Evolutionary conservation across 2,329 filamentous ascomycete species (phyloP).

Genomic region (Ceratocystis harringtonii): DNA sequence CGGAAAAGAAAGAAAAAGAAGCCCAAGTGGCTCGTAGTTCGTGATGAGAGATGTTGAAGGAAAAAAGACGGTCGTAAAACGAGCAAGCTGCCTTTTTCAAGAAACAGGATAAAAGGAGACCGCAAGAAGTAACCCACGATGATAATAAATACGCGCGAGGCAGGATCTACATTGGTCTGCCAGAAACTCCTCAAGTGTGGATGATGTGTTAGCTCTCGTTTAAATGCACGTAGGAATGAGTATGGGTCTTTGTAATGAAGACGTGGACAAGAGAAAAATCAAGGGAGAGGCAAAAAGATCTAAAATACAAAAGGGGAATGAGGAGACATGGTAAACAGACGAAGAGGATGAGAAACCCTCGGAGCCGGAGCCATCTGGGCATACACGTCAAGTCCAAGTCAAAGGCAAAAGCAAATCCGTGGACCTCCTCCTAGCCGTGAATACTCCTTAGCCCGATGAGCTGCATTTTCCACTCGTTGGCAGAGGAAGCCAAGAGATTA

Average conservation of each 20-base stretch:
- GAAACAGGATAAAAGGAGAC: not conserved
- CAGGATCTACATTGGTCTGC: not conserved
- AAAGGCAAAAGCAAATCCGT: not conserved
- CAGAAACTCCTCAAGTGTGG: not conserved
- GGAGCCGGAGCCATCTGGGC: not conserved
- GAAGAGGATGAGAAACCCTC: not conserved
- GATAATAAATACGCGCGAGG: not conserved
- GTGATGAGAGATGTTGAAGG: not conserved
- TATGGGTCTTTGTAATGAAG: not conserved
- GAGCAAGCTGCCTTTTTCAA: not conserved
- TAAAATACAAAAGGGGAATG: too few relatives aligned
- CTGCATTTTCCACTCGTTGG: not conserved
- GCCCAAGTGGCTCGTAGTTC: too few relatives aligned
- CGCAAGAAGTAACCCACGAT: not conserved
- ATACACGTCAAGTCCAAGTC: not conserved
- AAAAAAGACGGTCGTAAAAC: not conserved
- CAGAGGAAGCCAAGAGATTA: not conserved
- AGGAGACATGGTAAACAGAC: too few relatives aligned
- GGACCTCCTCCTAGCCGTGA: not conserved
- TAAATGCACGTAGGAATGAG: not conserved
- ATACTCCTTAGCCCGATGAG: not conserved
- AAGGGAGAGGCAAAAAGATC: not conserved
- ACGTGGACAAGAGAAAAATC: not conserved
- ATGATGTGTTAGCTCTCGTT: slow-evolving; percentile 5
- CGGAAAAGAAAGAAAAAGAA: not conserved